Conservation (phyloP, 352 stramenopile species). For the Aphanomyces euteiches region DNA sequence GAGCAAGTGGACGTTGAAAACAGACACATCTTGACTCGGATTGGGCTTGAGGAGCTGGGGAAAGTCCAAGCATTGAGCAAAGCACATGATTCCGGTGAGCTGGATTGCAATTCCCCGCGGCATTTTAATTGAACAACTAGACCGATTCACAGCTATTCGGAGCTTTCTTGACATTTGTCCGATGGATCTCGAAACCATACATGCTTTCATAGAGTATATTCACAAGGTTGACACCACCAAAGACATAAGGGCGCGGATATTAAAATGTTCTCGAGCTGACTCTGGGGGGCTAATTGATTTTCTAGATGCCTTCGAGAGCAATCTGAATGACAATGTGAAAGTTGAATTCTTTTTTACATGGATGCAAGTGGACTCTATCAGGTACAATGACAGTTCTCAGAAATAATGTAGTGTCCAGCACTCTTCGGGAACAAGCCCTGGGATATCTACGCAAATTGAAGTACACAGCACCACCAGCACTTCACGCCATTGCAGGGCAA, state of each 20-base stretch:
- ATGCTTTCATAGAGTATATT: slow-evolving; percentile 10
- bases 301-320: not conserved
- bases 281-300: too few species aligned
- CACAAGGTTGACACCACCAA: not conserved
- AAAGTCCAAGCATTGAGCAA: not conserved
- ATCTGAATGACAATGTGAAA: slow-evolving; percentile 3
- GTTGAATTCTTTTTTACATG: not conserved
- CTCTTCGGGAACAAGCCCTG: slow-evolving; percentile 17
- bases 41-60: slow-evolving; percentile 19
- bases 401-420: not conserved
- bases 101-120: too few species aligned
- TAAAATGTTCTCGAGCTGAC: not conserved
- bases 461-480: not conserved
- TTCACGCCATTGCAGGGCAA: slow-evolving; percentile 19
- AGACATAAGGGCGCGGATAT: not conserved
- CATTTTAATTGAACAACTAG: too few species aligned
- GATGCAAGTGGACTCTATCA: slow-evolving; percentile 9
- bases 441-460: slow-evolving; percentile 6
- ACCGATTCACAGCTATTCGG: not conserved
- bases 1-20: not conserved
- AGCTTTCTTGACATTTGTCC: slow-evolving; percentile 8
- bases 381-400: not conserved
- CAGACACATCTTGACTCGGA: slow-evolving; percentile 8
- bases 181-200: not conserved
- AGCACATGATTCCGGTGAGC: slow-evolving; percentile 2